Base-by-base conservation (phyloP, 495 filamentous ascomycete genomes). In the Talaromyces adpressus region DNA sequence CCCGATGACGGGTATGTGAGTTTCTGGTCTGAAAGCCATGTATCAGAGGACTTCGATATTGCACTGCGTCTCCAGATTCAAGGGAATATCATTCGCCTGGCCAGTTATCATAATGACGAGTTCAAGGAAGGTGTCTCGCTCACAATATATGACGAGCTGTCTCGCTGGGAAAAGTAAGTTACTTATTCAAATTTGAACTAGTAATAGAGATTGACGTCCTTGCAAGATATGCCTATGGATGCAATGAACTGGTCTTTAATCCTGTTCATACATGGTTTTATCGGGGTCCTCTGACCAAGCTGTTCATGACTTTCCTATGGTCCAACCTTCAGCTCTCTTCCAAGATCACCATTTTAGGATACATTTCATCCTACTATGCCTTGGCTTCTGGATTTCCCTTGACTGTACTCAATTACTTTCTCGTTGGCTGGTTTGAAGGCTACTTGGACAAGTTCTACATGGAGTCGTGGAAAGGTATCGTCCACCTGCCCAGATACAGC, bases 301-400 rank as follows among this genome's bases (percentile, higher is more conserved):
- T 93, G 22, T 93, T 93, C 82, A 82, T 82, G 53, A 77, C 69
- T 47, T 93, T 92, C 75, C 71, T 92, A 45, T 81, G 80, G 72
- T 88, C 85, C 69, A 85, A 84, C 73, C 91, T 92, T 67, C 88
- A 86, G 4, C 80, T 93, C 65, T 88, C 89, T 9, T 89, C 85
- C 64, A 93, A 93, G 75, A 75, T 92, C 68, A 91, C 90, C 36
- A 88, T 92, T 66, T 76, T 92, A 66, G 89, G 88, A 0, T 93
- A 93, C 70, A 90, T 92, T 64, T 89, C 88, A 16, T 91, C 90
- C 20, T 93, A 77, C 61, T 77, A 76, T 63, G 73, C 75, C 27
- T 71, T 77, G 61, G 72, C 72, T 25, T 71, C 74, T 9, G 74
- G 69, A 4, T 70, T 75, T 58, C 70, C 73, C 9, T 63, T 77